Evolutionary conservation across 2,329 filamentous ascomycete genomes (phyloP), one percentile per base, ranked within the genome.

Genomic region (Pseudogymnoascus sp.): DNA sequence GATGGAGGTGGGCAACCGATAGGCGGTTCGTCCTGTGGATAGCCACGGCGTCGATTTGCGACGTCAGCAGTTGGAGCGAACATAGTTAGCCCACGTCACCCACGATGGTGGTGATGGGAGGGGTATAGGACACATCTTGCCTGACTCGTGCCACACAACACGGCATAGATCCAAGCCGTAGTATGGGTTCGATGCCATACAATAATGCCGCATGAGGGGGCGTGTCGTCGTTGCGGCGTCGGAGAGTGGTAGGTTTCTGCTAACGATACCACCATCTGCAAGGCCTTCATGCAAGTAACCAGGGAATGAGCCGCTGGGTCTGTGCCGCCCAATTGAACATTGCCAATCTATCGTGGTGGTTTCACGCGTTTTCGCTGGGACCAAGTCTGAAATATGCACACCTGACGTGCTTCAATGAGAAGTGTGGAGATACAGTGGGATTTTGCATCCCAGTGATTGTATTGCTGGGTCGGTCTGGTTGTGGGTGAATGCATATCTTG

Each of bases 341-440:
- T 16, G 25, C 25, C 46, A 56, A 34, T 56, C 46, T 18, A 56
- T 56, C 25, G 12, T 56, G 25, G 12, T 31, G 9, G 25, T 31
- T 31, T 34, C 25, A n/a, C 25, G 21, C 25, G 12, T 31, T 18
- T 56, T 34, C 6, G 8, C 46, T 31, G 46, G 25, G 25, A 28
- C 14, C 43, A 25, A 56, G 25, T 6, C 23, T 16, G 25, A 31
- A 56, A 18, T 31, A 11, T 56, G 46, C 46, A 56, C 46, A 2
- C 12, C 46, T 56, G 46, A 56, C 46, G 46, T 56, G 46, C 46
- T 56, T 16, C 25, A 34, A 56, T 11, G n/a, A 16, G 18, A 18
- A 11, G 46, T 56, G 46, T 56, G 46, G 46, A 31, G 46, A 56
- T 56, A 56, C 46, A 56, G n/a, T 56, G 46, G 46, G 4, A 56